Base-by-base conservation (phyloP, 2,329 filamentous ascomycete genomes). In the Talaromyces marneffei region DNA sequence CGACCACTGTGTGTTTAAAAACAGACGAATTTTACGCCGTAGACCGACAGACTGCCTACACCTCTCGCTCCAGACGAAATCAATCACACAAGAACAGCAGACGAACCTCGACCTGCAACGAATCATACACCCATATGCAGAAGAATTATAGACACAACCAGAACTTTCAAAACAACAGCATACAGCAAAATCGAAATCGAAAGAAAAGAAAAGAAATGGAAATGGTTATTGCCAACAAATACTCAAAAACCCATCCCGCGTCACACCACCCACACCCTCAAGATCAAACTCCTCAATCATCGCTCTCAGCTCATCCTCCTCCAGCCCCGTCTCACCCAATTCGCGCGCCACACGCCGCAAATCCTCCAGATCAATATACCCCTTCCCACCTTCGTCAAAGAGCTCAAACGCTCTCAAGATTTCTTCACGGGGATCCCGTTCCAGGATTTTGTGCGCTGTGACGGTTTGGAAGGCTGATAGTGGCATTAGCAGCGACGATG, bases 211-310 rank as follows among this genome's bases (percentile, higher is more conserved):
- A 42, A 27, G 9, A 20, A 6, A 35, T 27, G 7, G 48, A 40
- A 40, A 55, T 40, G 9, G 2, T 39, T 9, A 81, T 68, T 80
- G 79, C 73, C 87, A 77, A 73, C 85, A 87, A 66, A 88, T 88
- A n/a, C 82, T 81, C 67, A 87, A 78, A 77, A 88, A 88, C 62
- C 85, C 85, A 62, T 87, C 85, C 68, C 83, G 73, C 53, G 80
- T 82, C 66, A 88, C 86, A 61, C 83, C 92, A 10, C 92, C 92
- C 68, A 96, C 95, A 1, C 91, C 93, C 71, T 96, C 90, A 66
- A 97, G 83, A 78, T 99, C 94, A 79, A 97, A 95, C 76, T 97
- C 93, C 71, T 97, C 92, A 78, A 99, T 94, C 94, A 99, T 99
- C 66, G 92, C 92, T 68, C 86, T 83, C 64, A 99, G 82, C 75